phyloP scores from a whole-genome alignment of 2,329 filamentous ascomycete species.

The Cryoendolithus antarcticus region DNA sequence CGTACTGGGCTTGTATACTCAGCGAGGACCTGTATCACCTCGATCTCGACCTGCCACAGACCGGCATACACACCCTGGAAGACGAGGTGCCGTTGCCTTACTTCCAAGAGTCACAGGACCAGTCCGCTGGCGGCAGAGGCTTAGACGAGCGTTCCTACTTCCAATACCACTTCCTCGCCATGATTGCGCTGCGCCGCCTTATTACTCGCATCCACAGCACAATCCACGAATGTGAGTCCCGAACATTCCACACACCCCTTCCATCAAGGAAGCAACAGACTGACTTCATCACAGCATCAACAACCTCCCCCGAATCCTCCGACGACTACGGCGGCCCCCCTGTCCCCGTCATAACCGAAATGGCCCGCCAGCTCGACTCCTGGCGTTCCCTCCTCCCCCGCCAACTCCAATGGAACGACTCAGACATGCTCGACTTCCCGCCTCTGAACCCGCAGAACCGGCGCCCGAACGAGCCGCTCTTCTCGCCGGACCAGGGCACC shows the following conservation, averaged over 20 bases:
- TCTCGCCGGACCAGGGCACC: conserved; percentile 35
- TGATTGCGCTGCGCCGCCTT: conserved; percentile 44
- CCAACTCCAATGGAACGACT: conserved; percentile 46
- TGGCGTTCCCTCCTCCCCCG: conserved; percentile 46
- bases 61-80: conserved; percentile 42
- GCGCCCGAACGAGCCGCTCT: conserved; percentile 27
- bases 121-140: conserved; percentile 9
- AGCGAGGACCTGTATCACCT: conserved; percentile 39
- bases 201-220: conserved; percentile 41
- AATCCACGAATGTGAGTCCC: conserved; percentile 39
- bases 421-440: conserved; percentile 33
- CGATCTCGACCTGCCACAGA: conserved; percentile 46
- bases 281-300: conserved; percentile 8
- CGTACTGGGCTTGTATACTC: conserved; percentile 47
- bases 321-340: conserved; percentile 28
- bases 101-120: conserved; percentile 35
- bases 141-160: conserved; percentile 42
- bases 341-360: conserved; percentile 36
- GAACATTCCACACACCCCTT: not conserved
- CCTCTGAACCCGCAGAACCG: conserved; percentile 15
- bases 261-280: not conserved
- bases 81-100: conserved; percentile 43
- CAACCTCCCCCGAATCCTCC: conserved; percentile 15
- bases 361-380: conserved; percentile 42
- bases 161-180: conserved; percentile 47